Conservation (phyloP, 495 filamentous ascomycete genomes). For the Paragyromitra xinjiangensis region DNA sequence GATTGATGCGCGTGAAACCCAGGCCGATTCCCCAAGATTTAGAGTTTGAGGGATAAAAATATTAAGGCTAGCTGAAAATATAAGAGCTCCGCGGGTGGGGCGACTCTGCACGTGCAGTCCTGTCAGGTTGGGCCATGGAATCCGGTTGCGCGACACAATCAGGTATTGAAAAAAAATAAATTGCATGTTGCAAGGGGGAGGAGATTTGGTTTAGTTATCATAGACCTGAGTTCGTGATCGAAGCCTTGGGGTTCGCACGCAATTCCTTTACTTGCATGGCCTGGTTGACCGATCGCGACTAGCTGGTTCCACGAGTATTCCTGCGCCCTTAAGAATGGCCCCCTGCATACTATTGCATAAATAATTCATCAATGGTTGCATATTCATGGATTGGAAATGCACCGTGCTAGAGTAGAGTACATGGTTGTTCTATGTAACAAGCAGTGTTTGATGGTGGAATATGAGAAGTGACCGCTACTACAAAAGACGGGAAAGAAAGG, state of each 20-base stretch:
- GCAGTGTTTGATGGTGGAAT: slow-evolving; percentile 8
- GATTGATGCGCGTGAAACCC: slow-evolving; percentile 16
- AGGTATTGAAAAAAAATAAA: background rate
- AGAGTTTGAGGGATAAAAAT: slow-evolving; percentile 28
- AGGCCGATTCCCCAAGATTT: slow-evolving; percentile 13
- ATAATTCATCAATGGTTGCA: slow-evolving; percentile 5
- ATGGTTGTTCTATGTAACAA: slow-evolving; percentile 12
- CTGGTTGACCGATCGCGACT: slow-evolving; percentile 4
- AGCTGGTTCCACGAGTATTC: slow-evolving; percentile 30
- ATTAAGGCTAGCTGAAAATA: background rate
- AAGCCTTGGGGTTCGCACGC: slow-evolving; percentile 1
- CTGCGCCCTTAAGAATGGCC: background rate
- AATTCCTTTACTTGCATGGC: slow-evolving; percentile 9
- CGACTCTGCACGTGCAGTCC: slow-evolving; percentile 9
- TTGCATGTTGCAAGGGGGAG: slow-evolving; percentile 16
- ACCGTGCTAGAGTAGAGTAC: slow-evolving; percentile 2
- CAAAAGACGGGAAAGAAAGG: background rate
- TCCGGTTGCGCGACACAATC: slow-evolving; percentile 5
- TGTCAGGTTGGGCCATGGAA: slow-evolving; percentile 17
- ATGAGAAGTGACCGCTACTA: slow-evolving; percentile 25
- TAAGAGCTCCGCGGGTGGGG: slow-evolving; percentile 13
- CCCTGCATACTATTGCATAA: slow-evolving; percentile 28
- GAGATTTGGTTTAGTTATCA: slow-evolving; percentile 3
- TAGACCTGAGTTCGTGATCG: slow-evolving; percentile 9
- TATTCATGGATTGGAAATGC: slow-evolving; percentile 12